Evolutionary conservation across 257 asterid genomes (phyloP).

Genomic region (Ajuga chamaepitys): DNA sequence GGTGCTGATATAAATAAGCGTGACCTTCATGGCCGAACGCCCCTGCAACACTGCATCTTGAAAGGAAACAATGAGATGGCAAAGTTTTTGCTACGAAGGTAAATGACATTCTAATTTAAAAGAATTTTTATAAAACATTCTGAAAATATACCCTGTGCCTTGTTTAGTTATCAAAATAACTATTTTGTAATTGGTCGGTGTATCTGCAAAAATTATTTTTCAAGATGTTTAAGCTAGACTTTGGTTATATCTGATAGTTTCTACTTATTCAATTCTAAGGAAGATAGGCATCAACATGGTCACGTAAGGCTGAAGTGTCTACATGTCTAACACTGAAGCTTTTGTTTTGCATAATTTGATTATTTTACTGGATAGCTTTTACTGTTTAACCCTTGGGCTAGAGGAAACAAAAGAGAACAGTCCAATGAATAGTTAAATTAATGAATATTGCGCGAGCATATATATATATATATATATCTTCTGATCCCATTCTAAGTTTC

Average conservation of each 20-base stretch:
- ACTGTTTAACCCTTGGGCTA: neutral
- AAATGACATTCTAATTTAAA: conserved; percentile 2
- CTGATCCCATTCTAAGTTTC: neutral
- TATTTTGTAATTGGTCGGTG: neutral
- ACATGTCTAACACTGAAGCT: neutral
- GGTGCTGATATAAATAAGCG: conserved; percentile 79
- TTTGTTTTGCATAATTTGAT: neutral
- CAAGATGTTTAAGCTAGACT: neutral
- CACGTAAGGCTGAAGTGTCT: neutral
- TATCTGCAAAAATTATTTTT: neutral
- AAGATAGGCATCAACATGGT: neutral
- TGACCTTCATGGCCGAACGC: conserved; percentile 84
- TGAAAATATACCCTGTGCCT: neutral
- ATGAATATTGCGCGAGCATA: no score
- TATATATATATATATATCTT: no score
- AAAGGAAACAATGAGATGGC: conserved; percentile 70
- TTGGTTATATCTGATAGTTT: neutral
- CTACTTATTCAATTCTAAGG: neutral
- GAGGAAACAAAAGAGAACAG: neutral
- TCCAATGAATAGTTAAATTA: neutral
- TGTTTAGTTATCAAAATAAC: neutral
- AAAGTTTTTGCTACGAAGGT: conserved; percentile 88
- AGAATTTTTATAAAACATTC: neutral
- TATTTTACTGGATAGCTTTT: neutral
- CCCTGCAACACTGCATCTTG: conserved; percentile 85